These are phyloP conservation scores for Schizochytrium sp. DNA, from an alignment of 108 stramenopile species.

Conservation along the genomic window DNA sequence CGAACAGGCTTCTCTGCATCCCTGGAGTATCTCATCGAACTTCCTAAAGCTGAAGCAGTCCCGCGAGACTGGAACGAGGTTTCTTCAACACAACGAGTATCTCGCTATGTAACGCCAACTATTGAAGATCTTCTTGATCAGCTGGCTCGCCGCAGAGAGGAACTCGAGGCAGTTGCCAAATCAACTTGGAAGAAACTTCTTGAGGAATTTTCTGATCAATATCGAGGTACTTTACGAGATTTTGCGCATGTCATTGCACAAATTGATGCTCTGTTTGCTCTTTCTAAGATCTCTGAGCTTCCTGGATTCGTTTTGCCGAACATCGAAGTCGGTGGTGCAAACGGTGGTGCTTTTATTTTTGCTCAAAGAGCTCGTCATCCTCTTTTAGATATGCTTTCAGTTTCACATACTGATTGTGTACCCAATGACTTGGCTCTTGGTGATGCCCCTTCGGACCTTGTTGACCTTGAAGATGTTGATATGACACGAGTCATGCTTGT, in stretches of 20 bases:
- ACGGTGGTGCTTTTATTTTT: constrained; percentile 16
- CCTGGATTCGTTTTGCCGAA: neutral
- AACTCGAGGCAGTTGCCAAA: neutral
- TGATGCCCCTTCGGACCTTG: neutral
- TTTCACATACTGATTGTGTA: neutral
- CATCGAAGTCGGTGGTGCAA: neutral
- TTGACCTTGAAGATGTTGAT: neutral
- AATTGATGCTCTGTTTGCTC: neutral
- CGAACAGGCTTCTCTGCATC: constrained; percentile 36
- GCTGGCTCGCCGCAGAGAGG: constrained; percentile 39
- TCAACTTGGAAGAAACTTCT: constrained; percentile 16
- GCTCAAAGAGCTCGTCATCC: constrained; percentile 41
- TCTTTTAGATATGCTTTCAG: neutral
- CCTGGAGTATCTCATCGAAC: constrained; percentile 49
- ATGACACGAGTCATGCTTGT: constrained; percentile 17
- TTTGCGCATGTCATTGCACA: neutral
- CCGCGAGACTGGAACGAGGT: constrained; percentile 51
- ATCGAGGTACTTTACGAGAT: neutral
- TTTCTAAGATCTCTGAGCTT: constrained; percentile 1
- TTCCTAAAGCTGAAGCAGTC: constrained; percentile 12
- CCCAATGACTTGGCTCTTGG: constrained; percentile 30
- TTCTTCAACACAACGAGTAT: constrained; percentile 26
- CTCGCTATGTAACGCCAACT: neutral
- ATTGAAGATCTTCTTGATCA: constrained; percentile 39
- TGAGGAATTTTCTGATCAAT: constrained; percentile 17